Evolutionary conservation across 225 moss, liverwort and hornwort genomes (phyloP), one percentile per base, ranked within the genome.

Genomic region (Polytrichum commune): DNA sequence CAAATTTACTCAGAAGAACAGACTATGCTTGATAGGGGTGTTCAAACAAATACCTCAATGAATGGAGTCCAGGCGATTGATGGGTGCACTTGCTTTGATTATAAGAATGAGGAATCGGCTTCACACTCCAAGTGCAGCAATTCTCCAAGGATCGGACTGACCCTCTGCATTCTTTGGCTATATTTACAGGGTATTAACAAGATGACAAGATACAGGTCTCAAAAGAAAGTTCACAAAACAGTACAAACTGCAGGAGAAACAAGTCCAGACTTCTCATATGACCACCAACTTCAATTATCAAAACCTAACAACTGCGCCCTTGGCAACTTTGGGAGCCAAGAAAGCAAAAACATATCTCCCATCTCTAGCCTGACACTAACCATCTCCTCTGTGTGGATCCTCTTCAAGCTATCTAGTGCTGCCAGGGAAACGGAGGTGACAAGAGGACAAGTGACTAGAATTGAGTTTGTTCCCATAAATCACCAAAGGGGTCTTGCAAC

Each of bases 131-230:
- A 71, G 24, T 24, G 46, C n/a, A 27, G 32, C 22, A 25, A 46
- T 25, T 20, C 71, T 25, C 62, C 71, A 53, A 62, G 53, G 62
- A 71, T 62, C 27, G 84, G 75, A 56, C 53, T 77, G 33, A 68
- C 71, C 22, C 56, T 84, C 8, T 84, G 80, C 69, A 76, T 65
- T 67, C 55, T 81, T 0, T 84, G 80, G 77, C 57, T 78, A 19
- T 68, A 75, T 22, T 27, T 76, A 29, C 74, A 77, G 7, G 22
- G 7, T 19, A 35, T 19, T 19, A 6, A 68, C 53, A 76, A 38
- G 77, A 74, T 74, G 29, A 54, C 70, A 25, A 53, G 29, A 29
- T 55, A 65, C 65, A 24, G 55, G 19, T 19, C 25, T n/a, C 61
- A 63, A 19, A 46, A 19, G 35, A 53, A 46, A 19, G 53, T 25